phyloP scores from a whole-genome alignment of 148 eudicot species.

The Gaultheria prostrata region DNA sequence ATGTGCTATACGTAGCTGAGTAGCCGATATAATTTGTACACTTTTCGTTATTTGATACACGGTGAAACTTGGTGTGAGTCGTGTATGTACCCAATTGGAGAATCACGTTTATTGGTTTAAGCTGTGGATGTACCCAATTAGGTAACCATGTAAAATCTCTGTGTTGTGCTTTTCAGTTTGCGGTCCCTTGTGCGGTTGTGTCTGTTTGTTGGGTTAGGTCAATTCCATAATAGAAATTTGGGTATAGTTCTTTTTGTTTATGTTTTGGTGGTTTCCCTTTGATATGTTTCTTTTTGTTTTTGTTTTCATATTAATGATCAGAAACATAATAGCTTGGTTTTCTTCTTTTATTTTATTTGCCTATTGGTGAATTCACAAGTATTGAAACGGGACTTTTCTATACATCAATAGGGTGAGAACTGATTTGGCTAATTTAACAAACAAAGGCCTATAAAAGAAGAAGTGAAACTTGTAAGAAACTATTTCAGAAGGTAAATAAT shows the following conservation, averaged over 20 bases:
- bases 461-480: not conserved
- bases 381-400: not conserved
- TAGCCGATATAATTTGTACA: not conserved
- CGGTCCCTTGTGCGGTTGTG: not conserved
- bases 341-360: not conserved
- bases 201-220: not conserved
- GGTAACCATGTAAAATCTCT: not conserved
- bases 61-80: not conserved
- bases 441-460: not conserved
- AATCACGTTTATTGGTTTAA: not conserved
- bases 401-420: not conserved
- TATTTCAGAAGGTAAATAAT: conserved; percentile 43
- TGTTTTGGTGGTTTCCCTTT: not conserved
- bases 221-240: not conserved
- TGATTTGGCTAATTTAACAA: not conserved
- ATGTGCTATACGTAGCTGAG: not conserved
- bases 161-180: not conserved
- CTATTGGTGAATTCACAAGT: not conserved
- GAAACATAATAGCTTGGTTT: not conserved
- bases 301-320: not conserved
- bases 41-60: not conserved
- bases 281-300: not conserved
- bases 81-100: not conserved
- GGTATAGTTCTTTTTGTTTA: not conserved
- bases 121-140: not conserved